A percentile compares a stretch with the other conserved stretches of the same genome.
Conservation (phyloP, 2,329 filamentous ascomycete genomes). For the Fusarium goolgardi region DNA sequence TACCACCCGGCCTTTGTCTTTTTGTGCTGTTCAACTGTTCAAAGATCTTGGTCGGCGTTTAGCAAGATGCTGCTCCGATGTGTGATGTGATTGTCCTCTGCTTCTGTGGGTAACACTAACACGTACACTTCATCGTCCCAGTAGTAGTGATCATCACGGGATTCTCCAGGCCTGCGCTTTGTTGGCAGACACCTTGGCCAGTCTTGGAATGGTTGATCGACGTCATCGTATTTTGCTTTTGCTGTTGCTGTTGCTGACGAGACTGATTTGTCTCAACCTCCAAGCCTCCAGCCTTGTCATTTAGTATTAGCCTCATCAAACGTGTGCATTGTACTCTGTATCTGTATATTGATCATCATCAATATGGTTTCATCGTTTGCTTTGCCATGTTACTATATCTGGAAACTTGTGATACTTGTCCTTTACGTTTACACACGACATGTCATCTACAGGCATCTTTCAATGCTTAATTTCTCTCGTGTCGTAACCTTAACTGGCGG, state of each 20-base stretch:
- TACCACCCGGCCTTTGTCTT: conserved; percentile 18
- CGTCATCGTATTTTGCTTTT: conserved; percentile 27
- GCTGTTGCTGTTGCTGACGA: conserved; percentile 11
- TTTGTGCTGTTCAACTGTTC: background rate
- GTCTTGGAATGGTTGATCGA: conserved; percentile 18
- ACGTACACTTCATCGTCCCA: conserved; percentile 22
- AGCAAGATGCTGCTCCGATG: conserved; percentile 24
- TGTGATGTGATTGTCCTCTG: background rate
- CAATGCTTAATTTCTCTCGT: background rate
- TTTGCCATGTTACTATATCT: conserved; percentile 24
- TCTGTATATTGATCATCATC: background rate
- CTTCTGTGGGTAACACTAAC: conserved; percentile 6
- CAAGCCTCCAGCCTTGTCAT: conserved; percentile 28
- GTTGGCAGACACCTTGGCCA: conserved; percentile 3
- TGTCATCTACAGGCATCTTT: conserved; percentile 14
- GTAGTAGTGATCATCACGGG: conserved; percentile 24
- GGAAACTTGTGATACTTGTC: conserved; percentile 9
- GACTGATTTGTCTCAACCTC: conserved; percentile 34
- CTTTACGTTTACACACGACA: conserved; percentile 26
- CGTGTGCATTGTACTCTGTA: background rate
- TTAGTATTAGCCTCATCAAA: conserved; percentile 19
- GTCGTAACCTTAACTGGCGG: conserved; percentile 21
- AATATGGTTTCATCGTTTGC: background rate
- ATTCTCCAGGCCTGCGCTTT: conserved; percentile 6
- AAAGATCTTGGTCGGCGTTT: conserved; percentile 14